Base-by-base conservation (phyloP, 352 stramenopile species). In the Albugo laibachii region DNA sequence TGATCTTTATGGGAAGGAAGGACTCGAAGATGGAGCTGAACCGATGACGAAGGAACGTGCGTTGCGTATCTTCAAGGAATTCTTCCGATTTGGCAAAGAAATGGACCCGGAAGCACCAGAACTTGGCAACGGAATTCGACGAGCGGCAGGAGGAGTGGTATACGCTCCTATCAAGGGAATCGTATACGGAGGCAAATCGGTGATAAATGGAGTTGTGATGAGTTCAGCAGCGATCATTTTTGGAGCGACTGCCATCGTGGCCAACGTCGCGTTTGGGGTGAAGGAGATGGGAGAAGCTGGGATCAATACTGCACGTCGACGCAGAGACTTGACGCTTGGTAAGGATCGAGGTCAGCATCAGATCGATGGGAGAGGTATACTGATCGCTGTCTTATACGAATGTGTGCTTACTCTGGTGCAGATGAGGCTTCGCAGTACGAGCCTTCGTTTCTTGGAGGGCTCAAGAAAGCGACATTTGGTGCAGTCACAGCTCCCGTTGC, bases 1-100 rank as follows among this genome's bases (percentile, higher is more conserved):
- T 55, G 86, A 96, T 44, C 67, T 93, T 41, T 95, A 92, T 61
- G 87, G 87, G 50, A 93, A 96, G 64, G 80, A 86, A 58, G 86
- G 84, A 37, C 63, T 96, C 21, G 68, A 93, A 49, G 74, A 85
- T 49, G 72, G 75, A 27, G 70, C 75, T 13, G 63, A 83, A 58
- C 72, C 78, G 41, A 92, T 88, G 74, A 91, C 76, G 11, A 79
- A 63, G 47, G 76, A 89, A 57, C 72, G 75, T n/a, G 77, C 72
- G 12, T 74, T 88, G 62, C 66, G 75, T 19, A 87, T 91, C 45
- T 93, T 89, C 57, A 64, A 87, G 48, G 69, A 88, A 13, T 88
- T 89, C 43, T 87, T 86, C 58, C 76, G 78, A 39, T 88, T 76
- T 50, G 78, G 79, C 12, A 73, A 87, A 14, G 61, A 72, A 13